Evolutionary conservation across 2,329 filamentous ascomycete species (phyloP).

Genomic region (Aspergillus sp.): DNA sequence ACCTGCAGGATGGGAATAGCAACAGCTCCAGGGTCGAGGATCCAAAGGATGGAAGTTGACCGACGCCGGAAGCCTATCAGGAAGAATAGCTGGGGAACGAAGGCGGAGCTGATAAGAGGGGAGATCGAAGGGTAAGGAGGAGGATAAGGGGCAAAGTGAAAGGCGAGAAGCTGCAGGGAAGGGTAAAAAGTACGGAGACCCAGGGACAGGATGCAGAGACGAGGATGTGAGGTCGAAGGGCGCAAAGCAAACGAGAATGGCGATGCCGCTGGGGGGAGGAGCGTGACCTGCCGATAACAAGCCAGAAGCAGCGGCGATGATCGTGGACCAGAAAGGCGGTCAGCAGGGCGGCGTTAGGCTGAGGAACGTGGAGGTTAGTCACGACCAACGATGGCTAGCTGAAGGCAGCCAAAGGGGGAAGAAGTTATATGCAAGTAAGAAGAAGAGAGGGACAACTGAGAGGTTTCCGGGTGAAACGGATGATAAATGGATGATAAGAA

Average conservation of each 20-base stretch:
- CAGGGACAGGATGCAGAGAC: conserved; percentile 36
- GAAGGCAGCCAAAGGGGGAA: background rate
- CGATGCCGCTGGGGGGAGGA: conserved; percentile 24
- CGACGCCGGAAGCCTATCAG: conserved; percentile 3
- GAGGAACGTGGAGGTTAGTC: conserved; percentile 7
- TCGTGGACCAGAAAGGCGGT: conserved; percentile 34
- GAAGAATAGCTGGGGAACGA: background rate
- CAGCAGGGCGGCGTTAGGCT: conserved; percentile 35
- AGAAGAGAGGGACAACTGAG: background rate
- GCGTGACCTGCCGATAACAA: conserved; percentile 39
- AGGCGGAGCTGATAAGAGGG: conserved; percentile 11
- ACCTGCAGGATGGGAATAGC: conserved; percentile 9
- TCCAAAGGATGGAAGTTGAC: conserved; percentile 1
- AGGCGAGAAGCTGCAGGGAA: conserved; percentile 2
- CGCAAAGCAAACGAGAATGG: conserved; percentile 29
- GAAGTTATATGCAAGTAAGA: conserved; percentile 2
- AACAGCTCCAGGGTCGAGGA: conserved; percentile 4
- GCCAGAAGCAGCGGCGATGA: conserved; percentile 30
- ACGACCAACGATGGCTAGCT: background rate
- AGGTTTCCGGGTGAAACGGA: background rate
- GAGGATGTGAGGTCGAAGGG: conserved; percentile 20
- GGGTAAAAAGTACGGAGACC: conserved; percentile 10
- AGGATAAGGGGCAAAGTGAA: background rate
- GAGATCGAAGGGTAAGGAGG: conserved; percentile 13
- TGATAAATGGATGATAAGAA: background rate